Evolutionary conservation across 192 early-diverging fungal genomes (phyloP).

Genomic region (Backusella morwellensis): DNA sequence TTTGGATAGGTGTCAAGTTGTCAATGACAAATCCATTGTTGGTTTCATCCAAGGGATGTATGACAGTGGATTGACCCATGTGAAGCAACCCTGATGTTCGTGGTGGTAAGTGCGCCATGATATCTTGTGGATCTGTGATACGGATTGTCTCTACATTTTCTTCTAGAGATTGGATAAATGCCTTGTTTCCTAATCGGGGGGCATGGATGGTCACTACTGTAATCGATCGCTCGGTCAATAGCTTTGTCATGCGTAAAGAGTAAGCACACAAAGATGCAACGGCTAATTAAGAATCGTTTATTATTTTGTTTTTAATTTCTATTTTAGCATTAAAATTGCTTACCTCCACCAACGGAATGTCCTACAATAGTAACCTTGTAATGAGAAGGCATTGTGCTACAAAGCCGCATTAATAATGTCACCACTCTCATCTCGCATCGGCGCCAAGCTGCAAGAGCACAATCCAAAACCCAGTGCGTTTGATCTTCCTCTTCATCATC

Average conservation of each 20-base stretch:
- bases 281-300: neutral
- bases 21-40: constrained; percentile 2
- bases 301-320: neutral
- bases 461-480: constrained; percentile 21
- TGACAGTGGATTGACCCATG: constrained; percentile 5
- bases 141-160: constrained; percentile 20
- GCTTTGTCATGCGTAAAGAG: constrained; percentile 20
- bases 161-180: constrained; percentile 7
- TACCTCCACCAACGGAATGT: constrained; percentile 24
- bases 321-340: neutral
- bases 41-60: neutral
- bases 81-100: constrained; percentile 24
- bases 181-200: constrained; percentile 20
- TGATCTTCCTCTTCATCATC: neutral
- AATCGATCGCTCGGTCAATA: constrained; percentile 16
- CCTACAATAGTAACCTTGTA: constrained; percentile 29
- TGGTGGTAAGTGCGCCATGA: constrained; percentile 31
- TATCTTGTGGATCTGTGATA: constrained; percentile 18
- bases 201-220: constrained; percentile 15
- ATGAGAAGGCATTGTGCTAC: constrained; percentile 14
- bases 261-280: constrained; percentile 29
- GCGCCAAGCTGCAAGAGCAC: constrained; percentile 25
- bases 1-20: neutral
- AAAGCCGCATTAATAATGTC: constrained; percentile 25
- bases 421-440: constrained; percentile 27